Conservation (phyloP, 768 basidiomycete genomes). For the Suillus brevipes region DNA sequence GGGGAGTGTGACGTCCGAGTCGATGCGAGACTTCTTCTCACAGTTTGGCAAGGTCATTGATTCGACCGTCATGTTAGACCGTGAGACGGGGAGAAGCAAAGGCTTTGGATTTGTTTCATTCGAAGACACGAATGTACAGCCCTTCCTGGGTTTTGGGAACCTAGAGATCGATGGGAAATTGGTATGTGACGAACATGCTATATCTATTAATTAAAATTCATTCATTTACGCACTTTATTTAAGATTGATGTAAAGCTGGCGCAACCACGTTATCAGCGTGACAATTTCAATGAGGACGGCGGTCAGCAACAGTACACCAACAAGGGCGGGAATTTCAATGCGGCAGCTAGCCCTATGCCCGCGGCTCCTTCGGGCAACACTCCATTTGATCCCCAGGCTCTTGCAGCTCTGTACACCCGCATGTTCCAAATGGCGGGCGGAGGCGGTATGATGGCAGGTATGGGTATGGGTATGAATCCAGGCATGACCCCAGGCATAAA, state of each 20-base stretch:
- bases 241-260: constrained; percentile 98
- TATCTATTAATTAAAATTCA: background rate
- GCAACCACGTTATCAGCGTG: constrained; percentile 83
- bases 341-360: constrained; percentile 17
- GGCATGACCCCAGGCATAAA: constrained; percentile 13
- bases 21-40: constrained; percentile 89
- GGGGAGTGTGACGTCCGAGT: constrained; percentile 88
- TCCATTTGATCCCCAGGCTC: constrained; percentile 88
- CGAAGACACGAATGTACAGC: constrained; percentile 86
- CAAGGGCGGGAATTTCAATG: constrained; percentile 38
- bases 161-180: constrained; percentile 94
- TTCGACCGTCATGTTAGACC: constrained; percentile 98
- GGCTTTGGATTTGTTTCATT: constrained; percentile 99
- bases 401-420: constrained; percentile 90
- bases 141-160: constrained; percentile 85
- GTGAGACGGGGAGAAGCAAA: constrained; percentile 91
- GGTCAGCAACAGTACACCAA: constrained; percentile 34
- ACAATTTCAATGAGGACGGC: constrained; percentile 55
- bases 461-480: constrained; percentile 37
- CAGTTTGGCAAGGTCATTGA: constrained; percentile 96
- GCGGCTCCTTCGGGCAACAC: constrained; percentile 45
- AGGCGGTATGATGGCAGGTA: constrained; percentile 43
- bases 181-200: constrained; percentile 48
- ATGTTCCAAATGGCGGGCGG: constrained; percentile 88
- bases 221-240: background rate